Percentiles rank a stretch among this genome's conserved stretches.
These are phyloP conservation scores for Phytophthora tubulina DNA, from an alignment of 352 stramenopile species.

Conservation along the genomic window DNA sequence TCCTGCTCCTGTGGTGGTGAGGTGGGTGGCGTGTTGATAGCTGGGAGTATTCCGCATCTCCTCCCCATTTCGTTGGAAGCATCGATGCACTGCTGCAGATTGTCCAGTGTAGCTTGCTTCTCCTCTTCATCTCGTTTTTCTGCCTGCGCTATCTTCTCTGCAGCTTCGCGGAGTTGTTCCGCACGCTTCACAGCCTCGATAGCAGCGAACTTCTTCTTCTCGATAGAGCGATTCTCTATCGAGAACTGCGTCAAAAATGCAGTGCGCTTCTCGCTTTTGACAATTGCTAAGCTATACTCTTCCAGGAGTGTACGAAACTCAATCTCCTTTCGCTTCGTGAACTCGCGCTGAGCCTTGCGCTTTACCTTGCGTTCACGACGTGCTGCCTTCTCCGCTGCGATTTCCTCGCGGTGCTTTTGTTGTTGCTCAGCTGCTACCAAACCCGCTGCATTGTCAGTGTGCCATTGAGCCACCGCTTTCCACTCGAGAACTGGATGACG, in stretches of 20 bases:
- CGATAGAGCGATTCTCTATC: conserved; percentile 42
- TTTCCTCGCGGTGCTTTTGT: conserved; percentile 20
- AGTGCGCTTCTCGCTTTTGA: conserved; percentile 56
- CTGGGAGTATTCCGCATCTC: conserved; percentile 58
- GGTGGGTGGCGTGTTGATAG: conserved; percentile 58
- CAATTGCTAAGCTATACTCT: conserved; percentile 52
- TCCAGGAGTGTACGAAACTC: conserved; percentile 59
- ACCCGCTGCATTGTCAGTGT: conserved; percentile 49
- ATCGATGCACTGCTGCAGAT: conserved; percentile 49
- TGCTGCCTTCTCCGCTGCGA: conserved; percentile 43
- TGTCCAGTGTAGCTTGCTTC: conserved; percentile 4
- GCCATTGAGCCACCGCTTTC: conserved; percentile 53
- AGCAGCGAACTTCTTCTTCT: conserved; percentile 29
- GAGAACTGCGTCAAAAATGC: conserved; percentile 60
- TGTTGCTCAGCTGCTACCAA: conserved; percentile 40
- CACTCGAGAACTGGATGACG: conserved; percentile 62
- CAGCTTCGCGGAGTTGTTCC: conserved; percentile 23
- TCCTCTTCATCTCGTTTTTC: conserved; percentile 38
- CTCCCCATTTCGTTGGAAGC: conserved; percentile 55
- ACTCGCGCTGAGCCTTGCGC: conserved; percentile 50
- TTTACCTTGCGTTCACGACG: conserved; percentile 56
- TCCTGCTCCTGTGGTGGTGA: conserved; percentile 47
- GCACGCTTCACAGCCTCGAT: conserved; percentile 17
- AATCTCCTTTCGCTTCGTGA: conserved; percentile 59
- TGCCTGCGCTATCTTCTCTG: conserved; percentile 19